Evolutionary conservation across 768 basidiomycete genomes (phyloP), one percentile per base, ranked within the genome.

Genomic region (Tulasnella sp.): DNA sequence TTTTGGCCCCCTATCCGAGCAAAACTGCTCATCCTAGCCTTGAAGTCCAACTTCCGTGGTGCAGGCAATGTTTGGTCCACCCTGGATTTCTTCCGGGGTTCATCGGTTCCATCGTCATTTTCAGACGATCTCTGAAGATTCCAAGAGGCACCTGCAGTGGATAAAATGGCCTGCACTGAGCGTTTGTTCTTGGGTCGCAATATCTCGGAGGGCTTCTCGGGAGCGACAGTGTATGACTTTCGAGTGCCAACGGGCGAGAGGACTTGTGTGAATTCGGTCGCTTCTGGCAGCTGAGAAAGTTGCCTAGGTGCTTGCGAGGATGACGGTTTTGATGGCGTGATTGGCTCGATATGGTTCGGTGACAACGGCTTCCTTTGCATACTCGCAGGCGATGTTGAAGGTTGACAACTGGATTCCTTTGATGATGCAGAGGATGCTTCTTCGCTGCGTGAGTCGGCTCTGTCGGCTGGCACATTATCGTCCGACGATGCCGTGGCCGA

Each of bases 71-170:
- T 44, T 15, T 5, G 34, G 7, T 38, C 7, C 15, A 38, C 7
- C 10, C 52, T 29, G n/a, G 30, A 11, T 42, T 34, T 56, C 25
- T 56, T 56, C 19, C 54, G 27, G 3, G 52, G 2, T 53, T 31
- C 50, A 49, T 63, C 63, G 30, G 62, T 49, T 57, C 57, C 30
- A 69, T 55, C 56, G n/a, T 53, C 34, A 38, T 38, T 15, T 7
- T 38, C 34, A 5, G 34, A 38, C 34, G 61, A 15, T 31, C 60
- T 64, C 24, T 67, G 65, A 17, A 74, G 62, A 58, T 73, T 74
- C 78, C 83, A 85, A 1, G 70, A 65, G 2, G 83, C 78, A 3
- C 71, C 68, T 3, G 73, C 70, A 0, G 84, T 85, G 64, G 73
- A 75, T 31, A 84, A 66, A 3, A 79, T 74, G 60, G 76, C 72